Evolutionary conservation across 2,329 filamentous ascomycete genomes (phyloP), one percentile per base, ranked within the genome.

Genomic region (Biscogniauxia sp.): DNA sequence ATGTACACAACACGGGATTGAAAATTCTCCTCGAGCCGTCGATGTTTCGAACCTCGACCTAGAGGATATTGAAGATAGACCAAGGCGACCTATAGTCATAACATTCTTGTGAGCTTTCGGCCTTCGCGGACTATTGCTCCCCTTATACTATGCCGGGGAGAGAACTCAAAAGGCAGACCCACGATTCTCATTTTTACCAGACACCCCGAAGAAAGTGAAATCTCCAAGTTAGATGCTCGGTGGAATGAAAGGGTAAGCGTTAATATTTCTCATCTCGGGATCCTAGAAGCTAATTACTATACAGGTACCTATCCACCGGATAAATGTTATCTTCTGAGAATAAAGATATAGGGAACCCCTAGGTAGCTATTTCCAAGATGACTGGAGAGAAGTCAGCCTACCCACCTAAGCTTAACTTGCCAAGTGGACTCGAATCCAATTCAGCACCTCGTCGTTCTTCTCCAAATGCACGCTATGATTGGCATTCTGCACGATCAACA

Each of bases 401-500:
- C 17, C 5, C 13, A 17, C 37, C 37, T 9, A 45, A 45, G 17
- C 54, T 56, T 41, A 56, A 11, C 15, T 51, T 25, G 54, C 37
- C 37, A 56, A 41, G n/a, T 56, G 20, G 13, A 50, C 54, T 11
- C 58, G 61, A 20, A 74, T 73, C 59, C 62, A 69, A 4, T 54
- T 61, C 0, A 74, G 23, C 2, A 76, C 73, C 20, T 70, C 28
- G 1, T 67, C 66, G 15, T 72, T 72, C 64, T 75, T 73, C 59
- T 77, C 75, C 0, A 71, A 50, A 53, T 77, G 74, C 1, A 77
- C 74, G n/a, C 70, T 70, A 57, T 77, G 74, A 53, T 76, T 77
- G 0, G 74, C 75, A 17, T 66, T 64, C 50, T 68, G 57, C 0
- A 76, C 68, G 8, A 73, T 55, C 5, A 74, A 64, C 17, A 77